phyloP scores from a whole-genome alignment of 2,329 filamentous ascomycete species.

The Alternaria hordeiaustralica region DNA sequence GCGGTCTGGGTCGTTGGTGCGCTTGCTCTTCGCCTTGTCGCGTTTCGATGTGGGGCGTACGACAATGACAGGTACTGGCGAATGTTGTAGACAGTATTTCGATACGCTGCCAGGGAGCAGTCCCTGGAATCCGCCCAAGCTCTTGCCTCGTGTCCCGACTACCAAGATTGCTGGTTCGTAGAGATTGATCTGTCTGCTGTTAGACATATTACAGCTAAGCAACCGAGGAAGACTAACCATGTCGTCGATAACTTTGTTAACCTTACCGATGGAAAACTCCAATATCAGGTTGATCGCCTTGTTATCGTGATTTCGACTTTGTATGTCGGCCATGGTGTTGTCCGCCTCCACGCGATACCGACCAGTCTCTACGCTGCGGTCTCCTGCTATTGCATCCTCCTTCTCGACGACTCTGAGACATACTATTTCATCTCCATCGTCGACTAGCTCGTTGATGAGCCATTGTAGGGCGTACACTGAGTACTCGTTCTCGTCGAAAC shows the following conservation, averaged over 20 bases:
- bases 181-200: conserved; percentile 73
- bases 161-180: conserved; percentile 92
- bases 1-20: conserved; percentile 75
- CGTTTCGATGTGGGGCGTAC: conserved; percentile 87
- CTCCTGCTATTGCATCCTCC: conserved; percentile 72
- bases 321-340: conserved; percentile 74
- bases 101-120: conserved; percentile 88
- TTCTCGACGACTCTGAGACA: conserved; percentile 89
- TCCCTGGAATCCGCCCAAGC: conserved; percentile 83
- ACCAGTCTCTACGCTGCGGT: conserved; percentile 67
- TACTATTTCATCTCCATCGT: conserved; percentile 92
- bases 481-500: conserved; percentile 88
- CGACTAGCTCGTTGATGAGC: conserved; percentile 89
- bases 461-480: conserved; percentile 92
- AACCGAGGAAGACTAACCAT: conserved; percentile 66
- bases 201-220: background rate
- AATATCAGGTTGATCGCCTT: conserved; percentile 85
- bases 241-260: conserved; percentile 88
- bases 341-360: conserved; percentile 79
- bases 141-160: conserved; percentile 85
- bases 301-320: conserved; percentile 80
- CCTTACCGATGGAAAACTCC: conserved; percentile 87
- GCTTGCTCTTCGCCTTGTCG: conserved; percentile 87
- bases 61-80: conserved; percentile 89
- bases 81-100: conserved; percentile 94